Evolutionary conservation across 176 grass and related monocot genomes (phyloP).

Genomic region (Eragrostis nindensis): DNA sequence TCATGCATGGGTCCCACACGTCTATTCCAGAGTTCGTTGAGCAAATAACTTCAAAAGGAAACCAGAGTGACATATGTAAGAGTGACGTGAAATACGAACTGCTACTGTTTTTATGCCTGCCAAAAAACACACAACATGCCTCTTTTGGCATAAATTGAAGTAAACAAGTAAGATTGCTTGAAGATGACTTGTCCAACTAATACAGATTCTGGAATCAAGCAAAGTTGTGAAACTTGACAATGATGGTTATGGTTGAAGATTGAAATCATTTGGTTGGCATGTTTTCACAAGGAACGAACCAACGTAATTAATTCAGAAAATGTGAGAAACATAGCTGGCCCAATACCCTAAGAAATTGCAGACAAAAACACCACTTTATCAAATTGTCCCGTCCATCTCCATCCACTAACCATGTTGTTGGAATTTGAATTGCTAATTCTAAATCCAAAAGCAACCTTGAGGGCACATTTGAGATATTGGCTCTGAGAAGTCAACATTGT

Average conservation of each 20-base stretch:
- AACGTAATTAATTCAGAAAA: neutral
- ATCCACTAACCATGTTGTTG: conserved; percentile 10
- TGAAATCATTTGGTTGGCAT: neutral
- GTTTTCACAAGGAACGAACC: neutral
- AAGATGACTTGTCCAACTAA: conserved; percentile 34
- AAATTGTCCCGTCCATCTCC: conserved; percentile 12
- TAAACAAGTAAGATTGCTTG: conserved; percentile 30
- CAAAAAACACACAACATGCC: neutral
- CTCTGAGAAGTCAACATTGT: neutral
- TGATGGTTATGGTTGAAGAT: neutral
- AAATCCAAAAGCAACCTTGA: conserved; percentile 23
- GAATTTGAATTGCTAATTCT: neutral
- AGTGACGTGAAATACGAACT: neutral
- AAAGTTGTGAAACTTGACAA: conserved; percentile 1
- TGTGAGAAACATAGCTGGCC: neutral
- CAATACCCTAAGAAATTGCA: neutral
- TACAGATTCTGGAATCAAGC: conserved; percentile 11
- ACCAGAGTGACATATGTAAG: neutral
- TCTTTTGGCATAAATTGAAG: conserved; percentile 6
- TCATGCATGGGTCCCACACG: neutral
- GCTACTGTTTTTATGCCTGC: neutral
- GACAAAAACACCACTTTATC: conserved; percentile 4
- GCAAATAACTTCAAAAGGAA: neutral
- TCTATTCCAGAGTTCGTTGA: neutral
- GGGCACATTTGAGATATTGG: conserved; percentile 1